These are phyloP conservation scores for Aspergillus kassunensis DNA, from an alignment of 495 filamentous ascomycete genomes.

Conservation along the genomic window DNA sequence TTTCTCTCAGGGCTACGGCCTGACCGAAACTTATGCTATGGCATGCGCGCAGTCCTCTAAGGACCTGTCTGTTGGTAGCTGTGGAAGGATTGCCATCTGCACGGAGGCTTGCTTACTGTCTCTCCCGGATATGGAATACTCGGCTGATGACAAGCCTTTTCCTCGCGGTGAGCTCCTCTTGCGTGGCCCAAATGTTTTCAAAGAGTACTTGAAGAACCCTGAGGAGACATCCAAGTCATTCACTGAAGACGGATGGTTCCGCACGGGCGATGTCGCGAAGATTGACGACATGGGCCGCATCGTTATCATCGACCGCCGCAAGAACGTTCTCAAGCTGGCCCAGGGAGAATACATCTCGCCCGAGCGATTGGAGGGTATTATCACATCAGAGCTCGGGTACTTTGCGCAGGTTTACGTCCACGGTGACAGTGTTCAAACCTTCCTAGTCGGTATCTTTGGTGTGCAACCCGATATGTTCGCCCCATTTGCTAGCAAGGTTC, in stretches of 20 bases:
- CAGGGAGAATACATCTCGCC: slow-evolving; percentile 98
- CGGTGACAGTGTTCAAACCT: slow-evolving; percentile 80
- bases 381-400: slow-evolving; percentile 72
- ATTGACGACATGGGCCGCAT: slow-evolving; percentile 85
- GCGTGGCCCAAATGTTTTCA: slow-evolving; percentile 73
- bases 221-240: slow-evolving; percentile 81
- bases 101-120: slow-evolving; percentile 79
- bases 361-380: slow-evolving; percentile 93
- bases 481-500: slow-evolving; percentile 67
- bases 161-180: slow-evolving; percentile 89
- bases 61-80: slow-evolving; percentile 77
- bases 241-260: slow-evolving; percentile 91
- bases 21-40: slow-evolving; percentile 92
- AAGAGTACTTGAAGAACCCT: slow-evolving; percentile 81
- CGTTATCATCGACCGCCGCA: slow-evolving; percentile 90
- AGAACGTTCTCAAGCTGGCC: slow-evolving; percentile 96
- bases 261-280: slow-evolving; percentile 83
- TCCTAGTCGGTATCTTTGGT: slow-evolving; percentile 83
- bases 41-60: slow-evolving; percentile 60
- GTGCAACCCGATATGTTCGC: slow-evolving; percentile 79
- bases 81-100: slow-evolving; percentile 63
- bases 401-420: slow-evolving; percentile 83
- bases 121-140: slow-evolving; percentile 94
- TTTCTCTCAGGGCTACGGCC: slow-evolving; percentile 85
- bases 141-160: slow-evolving; percentile 83